Percentiles rank a stretch among this genome's conserved stretches.
These are phyloP conservation scores for Trametes maxima DNA, from an alignment of 768 basidiomycete genomes.

Conservation along the genomic window DNA sequence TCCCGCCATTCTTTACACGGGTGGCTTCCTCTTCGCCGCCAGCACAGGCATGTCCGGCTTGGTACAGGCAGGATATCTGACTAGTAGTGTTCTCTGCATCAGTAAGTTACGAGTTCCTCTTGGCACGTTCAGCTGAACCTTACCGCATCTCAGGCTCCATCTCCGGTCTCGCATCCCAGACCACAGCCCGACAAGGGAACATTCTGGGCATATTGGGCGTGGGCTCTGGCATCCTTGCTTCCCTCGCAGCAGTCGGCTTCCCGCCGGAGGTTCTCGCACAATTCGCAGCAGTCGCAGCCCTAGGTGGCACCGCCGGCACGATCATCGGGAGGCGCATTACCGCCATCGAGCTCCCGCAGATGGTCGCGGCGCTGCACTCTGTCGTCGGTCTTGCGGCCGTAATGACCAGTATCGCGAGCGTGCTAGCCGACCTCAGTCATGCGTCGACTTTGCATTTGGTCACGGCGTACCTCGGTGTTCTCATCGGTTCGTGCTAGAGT, in stretches of 20 bases:
- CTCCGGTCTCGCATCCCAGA: slow-evolving; percentile 77
- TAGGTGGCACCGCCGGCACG: slow-evolving; percentile 72
- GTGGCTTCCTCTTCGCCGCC: slow-evolving; percentile 80
- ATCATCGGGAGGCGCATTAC: slow-evolving; percentile 82
- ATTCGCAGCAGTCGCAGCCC: slow-evolving; percentile 72
- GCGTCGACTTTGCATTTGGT: slow-evolving; percentile 74
- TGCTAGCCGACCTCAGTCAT: slow-evolving; percentile 70
- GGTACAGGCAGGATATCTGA: slow-evolving; percentile 85
- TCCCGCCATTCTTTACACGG: slow-evolving; percentile 80
- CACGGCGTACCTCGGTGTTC: slow-evolving; percentile 83
- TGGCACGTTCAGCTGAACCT: neutral
- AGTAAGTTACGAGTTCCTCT: slow-evolving; percentile 41
- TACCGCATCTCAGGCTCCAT: slow-evolving; percentile 58
- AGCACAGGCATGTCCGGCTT: slow-evolving; percentile 85
- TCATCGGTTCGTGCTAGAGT: slow-evolving; percentile 63
- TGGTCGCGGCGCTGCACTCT: slow-evolving; percentile 78
- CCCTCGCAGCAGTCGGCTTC: slow-evolving; percentile 83
- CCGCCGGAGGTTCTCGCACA: slow-evolving; percentile 72
- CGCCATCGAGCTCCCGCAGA: slow-evolving; percentile 87
- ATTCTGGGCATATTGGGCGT: slow-evolving; percentile 87
- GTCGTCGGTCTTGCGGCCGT: slow-evolving; percentile 92
- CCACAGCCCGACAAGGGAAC: slow-evolving; percentile 87
- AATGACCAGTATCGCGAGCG: slow-evolving; percentile 81
- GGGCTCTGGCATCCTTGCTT: slow-evolving; percentile 76
- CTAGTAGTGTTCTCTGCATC: slow-evolving; percentile 86